Evolutionary conservation across 805 yeast species (phyloP), one percentile per base, ranked within the genome.

Genomic region (Saccharomycopsis microspora): DNA sequence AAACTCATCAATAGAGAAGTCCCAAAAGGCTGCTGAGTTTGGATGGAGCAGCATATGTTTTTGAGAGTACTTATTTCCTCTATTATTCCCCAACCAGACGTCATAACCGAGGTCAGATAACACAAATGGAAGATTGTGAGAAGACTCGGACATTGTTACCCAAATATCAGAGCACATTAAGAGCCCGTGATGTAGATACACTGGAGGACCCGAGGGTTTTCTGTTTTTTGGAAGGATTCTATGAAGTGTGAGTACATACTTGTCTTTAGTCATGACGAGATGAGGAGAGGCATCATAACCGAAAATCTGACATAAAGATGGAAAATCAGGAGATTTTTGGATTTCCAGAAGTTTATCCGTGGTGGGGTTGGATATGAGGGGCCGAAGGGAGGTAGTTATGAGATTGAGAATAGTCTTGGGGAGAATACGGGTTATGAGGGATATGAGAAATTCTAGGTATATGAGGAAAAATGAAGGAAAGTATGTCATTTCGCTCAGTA

Each of bases 71-170:
- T 90, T 93, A 65, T 90, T 93, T 7, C 96, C 96, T 49, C 96
- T 71, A 59, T 86, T 87, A 62, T 86, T 87, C 1, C 97, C 97
- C 53, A 90, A 68, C 90, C 95, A 90, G 4, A 90, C 97, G 60
- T 90, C 98, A 62, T 78, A 90, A 1, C 97, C 97, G 42, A 78
- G 61, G 49, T 88, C 87, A 51, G 80, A 80, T 34, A 90, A 69
- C 3, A 77, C 66, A 60, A 85, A 82, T 0, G 97, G 96, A 43
- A 93, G 64, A 53, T 80, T 78, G 42, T 71, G 68, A 7, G 56
- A 46, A 4, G 50, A 54, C 1, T 54, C 64, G 51, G 51, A 73
- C 63, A 49, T 67, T 49, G 47, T 66, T 64, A 60, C 78, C 94
- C 95, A 83, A 30, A 85, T 70, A 58, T 93, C 97, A 48, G 85